A percentile compares a stretch with the other conserved stretches of the same genome.
These are phyloP conservation scores for Dothistroma pini DNA, from an alignment of 2,329 filamentous ascomycete species.

Conservation along the genomic window DNA sequence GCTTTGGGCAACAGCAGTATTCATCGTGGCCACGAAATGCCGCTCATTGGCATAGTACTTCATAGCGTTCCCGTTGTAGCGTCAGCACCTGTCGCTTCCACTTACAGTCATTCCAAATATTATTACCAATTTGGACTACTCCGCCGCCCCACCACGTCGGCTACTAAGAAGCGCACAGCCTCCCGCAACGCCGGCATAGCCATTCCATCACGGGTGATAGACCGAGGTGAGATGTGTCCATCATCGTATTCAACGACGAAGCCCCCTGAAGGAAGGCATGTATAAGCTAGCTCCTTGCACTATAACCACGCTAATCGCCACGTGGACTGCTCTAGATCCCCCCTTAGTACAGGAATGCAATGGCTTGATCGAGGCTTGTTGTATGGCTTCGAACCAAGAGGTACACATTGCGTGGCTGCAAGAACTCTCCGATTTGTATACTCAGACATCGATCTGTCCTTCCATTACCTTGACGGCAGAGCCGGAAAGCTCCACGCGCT, in stretches of 20 bases:
- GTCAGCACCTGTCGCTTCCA: background rate
- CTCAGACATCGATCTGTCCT: constrained; percentile 24
- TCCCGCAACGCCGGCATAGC: background rate
- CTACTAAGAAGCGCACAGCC: background rate
- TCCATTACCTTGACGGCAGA: constrained; percentile 44
- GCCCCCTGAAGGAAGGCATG: background rate
- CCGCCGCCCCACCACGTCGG: background rate
- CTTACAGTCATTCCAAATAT: background rate
- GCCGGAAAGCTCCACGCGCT: constrained; percentile 43
- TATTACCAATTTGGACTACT: background rate
- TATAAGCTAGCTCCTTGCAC: background rate
- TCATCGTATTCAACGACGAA: background rate
- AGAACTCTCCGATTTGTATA: background rate
- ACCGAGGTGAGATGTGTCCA: background rate
- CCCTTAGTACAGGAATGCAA: background rate
- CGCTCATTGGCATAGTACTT: too few relatives aligned
- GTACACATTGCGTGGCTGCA: background rate
- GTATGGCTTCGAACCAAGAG: background rate
- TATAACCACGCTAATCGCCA: background rate
- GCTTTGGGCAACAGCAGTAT: too few relatives aligned
- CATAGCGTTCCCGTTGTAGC: background rate
- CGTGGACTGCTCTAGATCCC: background rate
- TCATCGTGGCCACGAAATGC: too few relatives aligned
- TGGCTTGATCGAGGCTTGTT: background rate
- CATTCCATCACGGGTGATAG: background rate